phyloP scores from a whole-genome alignment of 805 yeast genomes.

The Nakazawaea wyomingensis region DNA sequence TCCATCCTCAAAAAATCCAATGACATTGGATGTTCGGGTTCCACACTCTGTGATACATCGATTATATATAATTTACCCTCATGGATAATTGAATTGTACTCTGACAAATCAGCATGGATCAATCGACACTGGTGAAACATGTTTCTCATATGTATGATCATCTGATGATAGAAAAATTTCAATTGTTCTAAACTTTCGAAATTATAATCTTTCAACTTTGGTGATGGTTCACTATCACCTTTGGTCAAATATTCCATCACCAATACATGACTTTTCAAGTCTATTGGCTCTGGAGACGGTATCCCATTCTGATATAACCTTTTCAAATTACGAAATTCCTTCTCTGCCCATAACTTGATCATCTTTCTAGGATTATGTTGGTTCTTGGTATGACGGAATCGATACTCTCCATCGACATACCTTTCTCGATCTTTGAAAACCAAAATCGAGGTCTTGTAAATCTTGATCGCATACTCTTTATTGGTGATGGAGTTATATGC shows the following conservation, averaged over 20 bases:
- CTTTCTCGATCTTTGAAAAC: slow-evolving; percentile 97
- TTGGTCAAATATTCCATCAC: slow-evolving; percentile 86
- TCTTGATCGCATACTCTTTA: slow-evolving; percentile 80
- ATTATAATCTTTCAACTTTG: slow-evolving; percentile 79
- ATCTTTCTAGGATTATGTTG: slow-evolving; percentile 94
- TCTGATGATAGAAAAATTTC: slow-evolving; percentile 63
- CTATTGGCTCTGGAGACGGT: slow-evolving; percentile 92
- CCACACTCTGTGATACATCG: slow-evolving; percentile 96
- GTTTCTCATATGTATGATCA: slow-evolving; percentile 79
- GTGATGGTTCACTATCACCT: slow-evolving; percentile 87
- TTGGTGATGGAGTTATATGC: slow-evolving; percentile 46
- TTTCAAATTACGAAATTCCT: slow-evolving; percentile 89
- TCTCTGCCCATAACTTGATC: slow-evolving; percentile 98
- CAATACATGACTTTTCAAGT: slow-evolving; percentile 80
- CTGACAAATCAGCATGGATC: slow-evolving; percentile 96
- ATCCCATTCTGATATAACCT: slow-evolving; percentile 74
- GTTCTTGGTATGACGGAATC: slow-evolving; percentile 80
- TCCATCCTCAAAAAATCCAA: slow-evolving; percentile 96
- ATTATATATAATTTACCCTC: slow-evolving; percentile 73
- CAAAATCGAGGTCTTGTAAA: slow-evolving; percentile 90
- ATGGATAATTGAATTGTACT: slow-evolving; percentile 88
- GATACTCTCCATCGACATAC: slow-evolving; percentile 92
- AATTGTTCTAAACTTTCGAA: slow-evolving; percentile 65
- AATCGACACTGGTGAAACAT: slow-evolving; percentile 84
- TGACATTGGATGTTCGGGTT: slow-evolving; percentile 97